Evolutionary conservation across 2,329 filamentous ascomycete genomes (phyloP), one percentile per base, ranked within the genome.

Genomic region (Trichophyton rubrum): DNA sequence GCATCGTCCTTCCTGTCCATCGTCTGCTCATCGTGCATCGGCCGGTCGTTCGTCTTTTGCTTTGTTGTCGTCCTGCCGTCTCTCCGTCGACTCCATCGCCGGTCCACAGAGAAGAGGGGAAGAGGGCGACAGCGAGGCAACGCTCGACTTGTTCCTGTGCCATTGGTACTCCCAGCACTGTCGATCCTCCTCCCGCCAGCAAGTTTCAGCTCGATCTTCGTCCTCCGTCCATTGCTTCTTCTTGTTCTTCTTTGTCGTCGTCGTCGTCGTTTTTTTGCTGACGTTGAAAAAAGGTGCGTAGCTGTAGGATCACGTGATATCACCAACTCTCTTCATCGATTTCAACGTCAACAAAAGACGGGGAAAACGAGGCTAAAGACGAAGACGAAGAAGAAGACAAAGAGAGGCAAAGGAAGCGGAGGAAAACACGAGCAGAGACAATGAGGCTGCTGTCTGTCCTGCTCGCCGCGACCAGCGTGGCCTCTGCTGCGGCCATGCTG

Each of bases 391-490:
- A 35, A 43, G 33, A 20, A 27, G 15, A 20, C 35, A 17, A 9
- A 20, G 22, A 56, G 27, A 20, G 33, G n/a, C 1, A 2, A 13
- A 24, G 8, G 58, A 64, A 49, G 27, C 27, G 27, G 27, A 30
- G 27, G 27, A 30, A 30, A 27, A 7, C 6, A 30, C 7, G 27
- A 30, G 27, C 6, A 30, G 5, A 30, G 6, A 30, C 5, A 43
- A 68, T 68, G 66, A 58, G 56, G 49, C 40, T 61, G 15, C 60
- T 56, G 13, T 56, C 64, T 56, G 59, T 65, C 58, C 61, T 68
- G 22, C 61, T 62, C 55, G 61, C 68, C 35, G 53, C 61, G 6
- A 58, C 60, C 1, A 2, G 67, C 35, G 61, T 63, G 33, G 47
- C 66, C 47, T 63, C 67, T 60, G 59, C 65, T 9, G 22, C 62